Percentiles rank a stretch among this genome's conserved stretches.
phyloP scores from a whole-genome alignment of 108 stramenopile species.

The Nitzschia sp. region DNA sequence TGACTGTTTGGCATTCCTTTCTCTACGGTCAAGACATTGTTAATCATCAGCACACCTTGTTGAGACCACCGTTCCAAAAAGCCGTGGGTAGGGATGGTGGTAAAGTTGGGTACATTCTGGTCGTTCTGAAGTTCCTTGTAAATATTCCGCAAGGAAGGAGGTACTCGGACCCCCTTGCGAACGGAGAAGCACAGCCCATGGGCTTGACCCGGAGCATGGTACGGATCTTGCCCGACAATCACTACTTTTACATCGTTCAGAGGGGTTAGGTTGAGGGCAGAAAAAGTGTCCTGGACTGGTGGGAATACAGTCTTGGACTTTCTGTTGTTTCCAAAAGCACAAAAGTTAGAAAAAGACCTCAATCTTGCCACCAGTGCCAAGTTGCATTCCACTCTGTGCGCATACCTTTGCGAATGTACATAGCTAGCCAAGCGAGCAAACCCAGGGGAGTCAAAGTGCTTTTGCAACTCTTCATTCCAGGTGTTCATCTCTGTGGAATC shows the following conservation, averaged over 20 bases:
- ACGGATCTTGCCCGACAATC: constrained; percentile 87
- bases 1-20: constrained; percentile 88
- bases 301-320: constrained; percentile 23
- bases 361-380: too few relatives aligned
- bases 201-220: constrained; percentile 77
- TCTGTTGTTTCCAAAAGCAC: background rate
- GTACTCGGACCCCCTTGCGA: constrained; percentile 62
- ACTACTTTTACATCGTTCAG: constrained; percentile 80
- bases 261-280: constrained; percentile 89
- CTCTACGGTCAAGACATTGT: constrained; percentile 93
- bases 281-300: constrained; percentile 78
- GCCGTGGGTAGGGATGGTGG: constrained; percentile 57
- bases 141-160: constrained; percentile 94
- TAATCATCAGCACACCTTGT: constrained; percentile 96
- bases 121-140: constrained; percentile 80
- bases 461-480: constrained; percentile 40
- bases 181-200: constrained; percentile 89
- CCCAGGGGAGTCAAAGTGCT: constrained; percentile 35
- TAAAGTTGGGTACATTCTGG: constrained; percentile 25
- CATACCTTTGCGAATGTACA: constrained; percentile 51
- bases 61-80: constrained; percentile 78
- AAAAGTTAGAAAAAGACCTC: too few relatives aligned
- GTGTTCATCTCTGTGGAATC: background rate
- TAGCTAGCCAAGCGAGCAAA: constrained; percentile 52
- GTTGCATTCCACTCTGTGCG: too few relatives aligned